Percentiles rank a stretch among this genome's conserved stretches.
Conservation (phyloP, 1,284 basidiomycete species). For the Taiwanofungus camphoratus region DNA sequence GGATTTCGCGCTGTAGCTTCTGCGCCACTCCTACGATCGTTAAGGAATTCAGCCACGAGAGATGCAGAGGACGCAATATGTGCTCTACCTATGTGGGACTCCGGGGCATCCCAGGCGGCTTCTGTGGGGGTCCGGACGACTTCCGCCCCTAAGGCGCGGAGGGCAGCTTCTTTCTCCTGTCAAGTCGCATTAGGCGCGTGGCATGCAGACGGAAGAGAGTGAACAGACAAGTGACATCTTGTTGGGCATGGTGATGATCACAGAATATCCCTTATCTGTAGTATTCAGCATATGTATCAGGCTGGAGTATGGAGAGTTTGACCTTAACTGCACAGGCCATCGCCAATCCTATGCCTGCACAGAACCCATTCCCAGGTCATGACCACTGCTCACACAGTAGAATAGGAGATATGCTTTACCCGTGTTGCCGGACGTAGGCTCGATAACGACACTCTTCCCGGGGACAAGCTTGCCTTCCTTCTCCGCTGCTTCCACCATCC, state of each 20-base stretch:
- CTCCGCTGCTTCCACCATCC: constrained; percentile 96
- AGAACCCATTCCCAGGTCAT: neutral
- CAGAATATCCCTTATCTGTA: constrained; percentile 80
- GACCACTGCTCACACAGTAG: neutral
- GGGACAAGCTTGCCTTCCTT: constrained; percentile 80
- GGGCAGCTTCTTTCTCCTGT: constrained; percentile 89
- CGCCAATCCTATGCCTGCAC: constrained; percentile 81
- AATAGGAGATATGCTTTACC: constrained; percentile 40
- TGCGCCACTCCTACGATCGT: constrained; percentile 80
- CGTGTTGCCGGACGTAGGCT: constrained; percentile 94
- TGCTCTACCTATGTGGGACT: constrained; percentile 84
- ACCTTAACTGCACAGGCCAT: constrained; percentile 91
- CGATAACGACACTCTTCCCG: constrained; percentile 89
- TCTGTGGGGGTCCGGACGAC: constrained; percentile 93
- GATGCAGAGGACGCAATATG: constrained; percentile 25
- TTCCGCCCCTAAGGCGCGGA: constrained; percentile 89
- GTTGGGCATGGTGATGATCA: constrained; percentile 93
- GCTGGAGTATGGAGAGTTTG: constrained; percentile 20
- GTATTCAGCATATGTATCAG: constrained; percentile 62
- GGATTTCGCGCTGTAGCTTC: constrained; percentile 74
- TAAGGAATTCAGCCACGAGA: constrained; percentile 80
- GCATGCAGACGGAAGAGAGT: neutral
- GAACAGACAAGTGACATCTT: constrained; percentile 83
- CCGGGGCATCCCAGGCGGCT: constrained; percentile 79
- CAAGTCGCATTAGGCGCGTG: neutral